phyloP scores from a whole-genome alignment of 2,329 filamentous ascomycete species.

The Botryotinia globosa region DNA sequence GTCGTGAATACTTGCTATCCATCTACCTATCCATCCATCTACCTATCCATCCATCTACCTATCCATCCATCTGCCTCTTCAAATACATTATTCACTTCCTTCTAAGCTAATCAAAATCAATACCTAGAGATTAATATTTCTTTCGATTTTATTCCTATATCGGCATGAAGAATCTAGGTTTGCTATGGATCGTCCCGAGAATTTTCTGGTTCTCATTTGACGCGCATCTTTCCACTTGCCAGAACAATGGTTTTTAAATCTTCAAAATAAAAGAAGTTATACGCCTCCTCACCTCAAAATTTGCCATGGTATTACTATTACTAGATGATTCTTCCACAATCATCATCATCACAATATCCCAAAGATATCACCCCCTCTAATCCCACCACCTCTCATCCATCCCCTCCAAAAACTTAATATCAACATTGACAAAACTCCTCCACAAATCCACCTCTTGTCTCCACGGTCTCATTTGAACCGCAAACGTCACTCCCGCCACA shows the following conservation, averaged over 20 bases:
- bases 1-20: not conserved
- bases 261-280: not conserved
- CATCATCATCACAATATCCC: not conserved
- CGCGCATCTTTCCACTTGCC: not conserved
- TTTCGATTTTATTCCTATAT: not conserved
- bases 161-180: not conserved
- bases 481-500: slow-evolving; percentile 44
- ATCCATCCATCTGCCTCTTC: too few species aligned
- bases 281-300: not conserved
- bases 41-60: too few species aligned
- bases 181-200: not conserved
- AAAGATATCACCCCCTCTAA: not conserved
- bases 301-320: not conserved
- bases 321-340: not conserved
- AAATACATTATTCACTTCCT: not conserved
- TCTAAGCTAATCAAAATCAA: not conserved
- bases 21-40: too few species aligned
- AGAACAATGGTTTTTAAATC: not conserved
- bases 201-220: too few species aligned
- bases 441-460: slow-evolving; percentile 50
- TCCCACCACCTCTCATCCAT: slow-evolving; percentile 38
- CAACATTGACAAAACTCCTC: slow-evolving; percentile 51
- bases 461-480: slow-evolving; percentile 49
- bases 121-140: not conserved
- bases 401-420: slow-evolving; percentile 44